A percentile compares a stretch with the other conserved stretches of the same genome.
Conservation (phyloP, 164 flowering plant species). For the Vitis rotundifolia region DNA sequence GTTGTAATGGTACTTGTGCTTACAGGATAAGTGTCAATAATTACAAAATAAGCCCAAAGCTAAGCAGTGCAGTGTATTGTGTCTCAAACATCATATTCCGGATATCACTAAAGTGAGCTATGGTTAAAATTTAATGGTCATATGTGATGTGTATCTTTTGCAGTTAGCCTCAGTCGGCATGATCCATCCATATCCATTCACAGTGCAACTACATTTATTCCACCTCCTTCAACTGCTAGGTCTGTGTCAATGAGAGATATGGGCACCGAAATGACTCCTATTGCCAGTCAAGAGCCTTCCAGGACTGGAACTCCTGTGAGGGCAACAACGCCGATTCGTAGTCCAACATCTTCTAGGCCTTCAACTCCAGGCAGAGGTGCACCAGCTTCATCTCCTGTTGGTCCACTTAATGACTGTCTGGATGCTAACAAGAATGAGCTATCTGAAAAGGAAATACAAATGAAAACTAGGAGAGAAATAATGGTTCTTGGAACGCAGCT, state of each 20-base stretch:
- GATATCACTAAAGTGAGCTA: too few species aligned
- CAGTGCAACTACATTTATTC: slow-evolving; percentile 60
- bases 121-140: not conserved
- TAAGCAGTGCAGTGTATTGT: too few species aligned
- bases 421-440: slow-evolving; percentile 38
- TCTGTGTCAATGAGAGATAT: slow-evolving; percentile 97
- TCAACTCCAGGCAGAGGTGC: slow-evolving; percentile 66
- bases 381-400: slow-evolving; percentile 36
- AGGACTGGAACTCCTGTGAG: slow-evolving; percentile 86
- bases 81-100: too few species aligned
- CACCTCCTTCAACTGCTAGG: slow-evolving; percentile 78
- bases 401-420: slow-evolving; percentile 14
- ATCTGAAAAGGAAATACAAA: slow-evolving; percentile 75
- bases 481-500: slow-evolving; percentile 77
- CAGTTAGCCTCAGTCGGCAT: slow-evolving; percentile 76
- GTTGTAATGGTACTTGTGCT: not conserved
- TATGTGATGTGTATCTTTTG: slow-evolving; percentile 14
- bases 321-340: slow-evolving; percentile 73
- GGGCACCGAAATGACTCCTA: slow-evolving; percentile 98
- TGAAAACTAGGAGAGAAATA: slow-evolving; percentile 84
- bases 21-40: too few species aligned
- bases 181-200: slow-evolving; percentile 59
- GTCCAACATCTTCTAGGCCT: slow-evolving; percentile 71
- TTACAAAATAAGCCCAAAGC: too few species aligned
- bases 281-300: slow-evolving; percentile 94